A percentile compares a stretch with the other conserved stretches of the same genome.
phyloP scores from a whole-genome alignment of 163 green algal genomes.

The Chloromonas sp. region DNA sequence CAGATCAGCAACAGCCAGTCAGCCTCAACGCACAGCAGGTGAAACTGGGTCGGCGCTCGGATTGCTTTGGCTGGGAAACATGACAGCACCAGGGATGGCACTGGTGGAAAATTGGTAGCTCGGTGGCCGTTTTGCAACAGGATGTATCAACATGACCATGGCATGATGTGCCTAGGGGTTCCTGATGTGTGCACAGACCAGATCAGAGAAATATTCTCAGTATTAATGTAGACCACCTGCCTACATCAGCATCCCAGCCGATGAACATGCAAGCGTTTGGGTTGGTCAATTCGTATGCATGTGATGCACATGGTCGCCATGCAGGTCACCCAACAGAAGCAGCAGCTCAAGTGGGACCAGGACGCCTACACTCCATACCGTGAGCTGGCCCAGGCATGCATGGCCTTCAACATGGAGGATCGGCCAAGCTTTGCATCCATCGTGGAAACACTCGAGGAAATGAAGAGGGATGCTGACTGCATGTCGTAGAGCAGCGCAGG shows the following conservation, averaged over 20 bases:
- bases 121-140: background rate
- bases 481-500: too few species aligned
- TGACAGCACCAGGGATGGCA: too few species aligned
- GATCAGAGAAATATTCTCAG: too few species aligned
- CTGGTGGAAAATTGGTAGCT: too few species aligned
- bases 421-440: slow-evolving; percentile 30
- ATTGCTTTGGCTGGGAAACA: too few species aligned
- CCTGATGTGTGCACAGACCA: too few species aligned
- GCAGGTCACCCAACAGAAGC: slow-evolving; percentile 16
- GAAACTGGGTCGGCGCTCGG: too few species aligned
- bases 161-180: too few species aligned
- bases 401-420: slow-evolving; percentile 17
- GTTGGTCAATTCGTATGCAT: background rate
- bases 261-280: background rate
- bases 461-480: background rate
- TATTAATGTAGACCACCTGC: background rate
- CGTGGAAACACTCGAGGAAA: slow-evolving; percentile 13
- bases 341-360: slow-evolving; percentile 19
- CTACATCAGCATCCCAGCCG: background rate
- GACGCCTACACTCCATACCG: slow-evolving; percentile 8
- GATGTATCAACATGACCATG: background rate
- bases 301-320: background rate
- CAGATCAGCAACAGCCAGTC: background rate
- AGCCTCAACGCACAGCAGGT: background rate
- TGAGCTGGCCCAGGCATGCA: slow-evolving; percentile 29